Evolutionary conservation across 495 filamentous ascomycete genomes (phyloP), one percentile per base, ranked within the genome.

Genomic region (Xylaria grammica): DNA sequence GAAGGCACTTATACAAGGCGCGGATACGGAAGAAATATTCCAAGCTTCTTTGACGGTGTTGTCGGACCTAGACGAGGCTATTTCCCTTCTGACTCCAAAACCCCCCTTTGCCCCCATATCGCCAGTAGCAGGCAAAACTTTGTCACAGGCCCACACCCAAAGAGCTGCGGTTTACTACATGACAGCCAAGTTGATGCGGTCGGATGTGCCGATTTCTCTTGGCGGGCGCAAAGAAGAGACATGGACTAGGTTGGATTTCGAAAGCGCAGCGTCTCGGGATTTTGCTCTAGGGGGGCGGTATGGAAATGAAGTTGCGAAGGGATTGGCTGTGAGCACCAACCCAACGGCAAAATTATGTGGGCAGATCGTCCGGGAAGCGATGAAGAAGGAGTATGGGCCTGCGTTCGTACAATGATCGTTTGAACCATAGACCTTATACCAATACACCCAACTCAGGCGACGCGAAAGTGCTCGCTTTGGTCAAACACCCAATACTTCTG

Each of bases 301-400:
- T 75, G 93, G 92, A 17, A 92, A 91, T 75, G 86, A 89, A 65
- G 83, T 93, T 62, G 92, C 88, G 13, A 88, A 88, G 77, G 86
- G 84, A 48, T 76, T 96, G 77, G 88, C 90, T 2, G 92, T 95
- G 49, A 83, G 84, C 75, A 91, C 88, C 45, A 97, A 96, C 81
- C 93, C 93, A 34, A 91, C 91, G 67, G 92, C 92, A 27, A 96
- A 93, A 81, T 82, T 96, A 71, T 97, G 93, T 77, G 93, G 92
- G 15, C 85, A 86, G 30, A 95, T 97, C 79, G 91, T 97, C 11
- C 88, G 86, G 75, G 90, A 94, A 79, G 91, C 91, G 44, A 86
- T 96, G 85, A 88, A 82, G 79, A 91, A 89, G 79, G 93, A 97
- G 77, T 83, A 83, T 57, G 81, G 80, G 1, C 72, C 75, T 9